Base-by-base conservation (phyloP, 331 rosid genomes). In the Spiraea crenata region DNA sequence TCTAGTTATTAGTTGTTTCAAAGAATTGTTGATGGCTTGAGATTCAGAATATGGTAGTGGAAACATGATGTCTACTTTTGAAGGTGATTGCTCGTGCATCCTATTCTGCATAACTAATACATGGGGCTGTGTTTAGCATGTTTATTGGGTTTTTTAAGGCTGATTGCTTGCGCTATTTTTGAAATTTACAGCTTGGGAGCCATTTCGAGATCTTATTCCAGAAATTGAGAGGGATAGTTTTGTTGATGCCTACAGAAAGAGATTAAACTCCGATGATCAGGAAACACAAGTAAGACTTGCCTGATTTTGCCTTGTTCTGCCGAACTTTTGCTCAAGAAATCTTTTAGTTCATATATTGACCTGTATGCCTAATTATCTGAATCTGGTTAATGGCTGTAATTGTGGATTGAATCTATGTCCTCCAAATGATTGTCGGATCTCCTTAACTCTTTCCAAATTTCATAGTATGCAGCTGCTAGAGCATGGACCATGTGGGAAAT, bases 401-500 rank as follows among this genome's bases (percentile, higher is more conserved):
- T 56, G 20, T 67, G 75, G 68, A 58, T 76, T 67, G 52, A 37
- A 47, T 81, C 17, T 65, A 61, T 50, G 14, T 62, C 59, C 16
- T 0, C 3, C 3, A 45, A 10, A 45, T 45, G 49, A 11, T 45
- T 9, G 14, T 49, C 15, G 3, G 5, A 49, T 57, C 63, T 14
- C 41, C 40, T 57, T 52, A 76, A 61, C 79, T 58, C 37, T 74
- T 70, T 73, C 66, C 64, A 62, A 38, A 56, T 78, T 67, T 81
- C 80, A 9, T 81, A 93, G 97, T 82, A 83, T 83, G 97, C 95
- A 65, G 99, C 97, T 31, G 96, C 99, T 35, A 93, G 92, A 85
- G 99, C 97, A 64, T 93, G 99, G 99, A 93, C 99, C 80, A 93
- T 84, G 76, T 93, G 99, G 99, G 99, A 93, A 87, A 91, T 93